Evolutionary conservation across 139 green algal species (phyloP), one percentile per base, ranked within the genome.

Genomic region (Micractinium conductrix): DNA sequence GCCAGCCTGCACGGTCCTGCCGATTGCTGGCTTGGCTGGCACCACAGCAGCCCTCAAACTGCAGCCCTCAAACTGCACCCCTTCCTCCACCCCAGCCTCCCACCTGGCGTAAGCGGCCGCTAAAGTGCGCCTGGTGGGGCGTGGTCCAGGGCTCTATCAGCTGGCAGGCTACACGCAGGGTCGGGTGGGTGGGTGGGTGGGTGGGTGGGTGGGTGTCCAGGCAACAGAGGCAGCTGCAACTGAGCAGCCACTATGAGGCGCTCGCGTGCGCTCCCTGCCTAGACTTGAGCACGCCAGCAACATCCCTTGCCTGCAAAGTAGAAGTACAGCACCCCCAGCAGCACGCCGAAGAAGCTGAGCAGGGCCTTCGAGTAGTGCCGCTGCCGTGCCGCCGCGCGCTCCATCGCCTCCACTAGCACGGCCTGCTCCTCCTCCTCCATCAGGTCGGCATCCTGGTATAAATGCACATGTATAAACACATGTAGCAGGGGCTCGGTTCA

Each of bases 341-440:
- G n/a, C 12, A 67, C 28, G 33, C 81, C 81, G 19, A 74, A 24
- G 8, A 50, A 28, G 44, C 12, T 33, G 12, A 86, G 26, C 12
- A 74, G 42, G 26, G 58, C 45, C 43, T 86, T 81, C 26, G 42
- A 42, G 42, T 81, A 75, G n/a, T 45, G 42, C n/a, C 26, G 30
- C 42, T 43, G 33, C 42, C 81, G 71, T 2, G 14, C 58, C 1
- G 40, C 55, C 17, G 76, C 55, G 16, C 72, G 28, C 55, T 81
- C 81, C 33, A 86, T 14, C n/a, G 44, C 14, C 33, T 65, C 42
- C 21, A 86, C 67, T 26, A 80, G 38, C 38, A 50, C 16, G 50
- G 45, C 24, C 45, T 89, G 85, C 55, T 89, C 85, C 19, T 78
- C 26, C 7, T 89, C 85, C 17, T 89, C 85, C 53, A 89, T n/a